Evolutionary conservation across 2,329 filamentous ascomycete genomes (phyloP), one percentile per base, ranked within the genome.

Genomic region (Colletotrichum liaoningense): DNA sequence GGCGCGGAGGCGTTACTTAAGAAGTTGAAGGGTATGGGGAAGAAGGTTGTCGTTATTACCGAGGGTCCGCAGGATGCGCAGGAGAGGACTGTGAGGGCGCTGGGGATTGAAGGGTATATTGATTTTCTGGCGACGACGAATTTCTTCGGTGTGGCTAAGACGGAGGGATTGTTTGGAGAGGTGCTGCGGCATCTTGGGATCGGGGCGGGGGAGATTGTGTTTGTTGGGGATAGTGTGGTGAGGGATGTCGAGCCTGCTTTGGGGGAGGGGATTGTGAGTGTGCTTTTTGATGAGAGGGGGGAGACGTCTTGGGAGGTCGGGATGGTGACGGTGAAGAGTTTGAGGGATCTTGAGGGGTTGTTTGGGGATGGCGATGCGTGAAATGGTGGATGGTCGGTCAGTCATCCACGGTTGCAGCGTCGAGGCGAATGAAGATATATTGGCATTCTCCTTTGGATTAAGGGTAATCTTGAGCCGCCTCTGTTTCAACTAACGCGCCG

Each of bases 11-110:
- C 77, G 0, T 74, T 88, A 1, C 76, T 88, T 0, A 42, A 75
- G 5, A 76, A 74, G 1, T 75, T 87, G 3, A 83, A 80, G 63
- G 12, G 38, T 0, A 74, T 78, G 0, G 80, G 81, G 0, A 84
- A 85, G 74, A 84, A 80, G n/a, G 78, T 87, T 4, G 79, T 81
- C 0, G 75, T 88, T 22, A 80, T 88, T 1, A 87, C 86, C 0
- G 86, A 88, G 74, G 85, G 86, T 0, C 86, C 85, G 0, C 81
- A 84, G 52, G 86, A 88, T 76, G 82, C 85, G 2, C 86, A 88
- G 67, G 79, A 84, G 73, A 83, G 85, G 76, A 85, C 86, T 0
- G 55, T 86, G 1, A 59, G 76, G 16, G 75, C 79, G n/a, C 77
- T 85, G 0, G 78, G 78, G 1, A 76, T 83, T 11, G 69, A 60